Evolutionary conservation across 805 yeast genomes (phyloP).

Genomic region (Kazachstania psychrophila): DNA sequence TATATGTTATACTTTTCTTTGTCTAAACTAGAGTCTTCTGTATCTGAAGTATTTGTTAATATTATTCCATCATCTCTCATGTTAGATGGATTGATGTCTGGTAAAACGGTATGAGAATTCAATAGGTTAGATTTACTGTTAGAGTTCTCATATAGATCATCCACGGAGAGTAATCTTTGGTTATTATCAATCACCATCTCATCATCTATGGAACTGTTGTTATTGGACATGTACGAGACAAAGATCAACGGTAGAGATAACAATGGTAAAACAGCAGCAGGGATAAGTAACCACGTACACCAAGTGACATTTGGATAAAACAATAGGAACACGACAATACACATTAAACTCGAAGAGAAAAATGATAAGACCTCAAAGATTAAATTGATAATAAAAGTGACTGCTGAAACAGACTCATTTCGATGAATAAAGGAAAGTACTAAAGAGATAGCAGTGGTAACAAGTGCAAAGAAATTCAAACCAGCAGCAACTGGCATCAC

Average conservation of each 20-base stretch:
- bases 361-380: constrained; percentile 42
- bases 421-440: constrained; percentile 21
- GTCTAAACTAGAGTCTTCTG: constrained; percentile 7
- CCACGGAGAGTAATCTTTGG: constrained; percentile 1
- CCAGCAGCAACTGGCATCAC: constrained; percentile 62
- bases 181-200: constrained; percentile 7
- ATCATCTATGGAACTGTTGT: constrained; percentile 9
- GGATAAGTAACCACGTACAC: constrained; percentile 67
- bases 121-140: not conserved
- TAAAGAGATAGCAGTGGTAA: constrained; percentile 31
- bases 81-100: constrained; percentile 8
- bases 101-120: constrained; percentile 6
- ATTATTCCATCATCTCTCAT: not conserved
- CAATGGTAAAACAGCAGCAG: constrained; percentile 51
- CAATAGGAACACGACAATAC: constrained; percentile 46
- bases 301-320: constrained; percentile 60
- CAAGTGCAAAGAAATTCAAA: constrained; percentile 40
- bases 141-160: constrained; percentile 1
- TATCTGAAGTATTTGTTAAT: constrained; percentile 7
- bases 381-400: constrained; percentile 36
- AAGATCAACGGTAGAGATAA: constrained; percentile 43
- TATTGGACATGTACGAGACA: constrained; percentile 27
- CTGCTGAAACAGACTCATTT: constrained; percentile 11
- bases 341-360: constrained; percentile 43
- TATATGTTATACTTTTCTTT: constrained; percentile 4